phyloP scores from a whole-genome alignment of 495 filamentous ascomycete species.

The Hypoxylon fragiforme region DNA sequence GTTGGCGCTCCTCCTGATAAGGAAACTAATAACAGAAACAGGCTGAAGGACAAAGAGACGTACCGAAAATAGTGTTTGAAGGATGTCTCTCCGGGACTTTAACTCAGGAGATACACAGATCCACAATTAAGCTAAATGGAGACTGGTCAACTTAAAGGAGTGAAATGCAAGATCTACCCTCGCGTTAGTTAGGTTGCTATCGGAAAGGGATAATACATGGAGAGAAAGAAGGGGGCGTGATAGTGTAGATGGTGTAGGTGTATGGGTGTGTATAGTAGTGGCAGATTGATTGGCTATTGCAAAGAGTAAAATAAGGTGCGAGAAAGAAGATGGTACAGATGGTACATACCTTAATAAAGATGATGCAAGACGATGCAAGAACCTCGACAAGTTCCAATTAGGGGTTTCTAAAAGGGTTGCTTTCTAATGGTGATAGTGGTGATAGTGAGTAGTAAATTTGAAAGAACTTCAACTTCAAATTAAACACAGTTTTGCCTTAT shows the following conservation, averaged over 20 bases:
- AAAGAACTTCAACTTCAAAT: too few species aligned
- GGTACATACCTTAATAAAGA: conserved; percentile 33
- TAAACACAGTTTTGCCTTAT: too few species aligned
- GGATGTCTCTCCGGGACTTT: conserved; percentile 14
- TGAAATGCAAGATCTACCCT: conserved; percentile 26
- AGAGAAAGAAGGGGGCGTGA: too few species aligned
- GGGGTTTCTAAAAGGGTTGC: not conserved
- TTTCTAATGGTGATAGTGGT: too few species aligned
- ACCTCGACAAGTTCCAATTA: not conserved
- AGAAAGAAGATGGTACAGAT: conserved; percentile 18
- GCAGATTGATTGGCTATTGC: conserved; percentile 16
- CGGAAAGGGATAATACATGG: conserved; percentile 4
- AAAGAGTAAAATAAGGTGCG: conserved; percentile 14
- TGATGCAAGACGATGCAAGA: conserved; percentile 27
- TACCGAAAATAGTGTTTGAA: conserved; percentile 32
- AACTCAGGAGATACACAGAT: not conserved
- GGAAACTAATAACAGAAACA: conserved; percentile 33
- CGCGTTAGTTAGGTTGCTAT: conserved; percentile 14
- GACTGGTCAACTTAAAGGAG: conserved; percentile 11
- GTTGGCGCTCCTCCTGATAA: conserved; percentile 20
- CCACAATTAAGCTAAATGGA: conserved; percentile 8
- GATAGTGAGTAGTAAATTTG: too few species aligned
- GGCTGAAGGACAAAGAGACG: conserved; percentile 35
- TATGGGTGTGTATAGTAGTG: too few species aligned
- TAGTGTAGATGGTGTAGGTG: too few species aligned